Base-by-base conservation (phyloP, 208 protist genomes). In the Crithidia fasciculata region DNA sequence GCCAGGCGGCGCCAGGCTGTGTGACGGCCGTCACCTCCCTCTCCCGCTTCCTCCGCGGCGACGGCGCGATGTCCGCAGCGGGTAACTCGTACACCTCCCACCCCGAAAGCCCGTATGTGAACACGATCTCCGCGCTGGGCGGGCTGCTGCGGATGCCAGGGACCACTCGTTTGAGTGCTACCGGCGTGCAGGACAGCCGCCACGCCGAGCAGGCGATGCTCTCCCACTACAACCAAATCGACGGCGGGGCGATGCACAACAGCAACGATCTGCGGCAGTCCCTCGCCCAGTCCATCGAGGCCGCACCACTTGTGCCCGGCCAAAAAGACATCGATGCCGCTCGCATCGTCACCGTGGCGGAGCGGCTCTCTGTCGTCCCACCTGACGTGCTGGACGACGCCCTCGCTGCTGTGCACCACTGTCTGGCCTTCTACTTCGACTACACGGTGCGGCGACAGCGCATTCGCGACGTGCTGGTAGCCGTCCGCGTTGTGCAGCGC, bases 401-500 rank as follows among this genome's bases (percentile, higher is more conserved):
- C 10, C 18, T 80, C 37, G 43, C 52, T 2, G 68, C 62, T 5
- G 62, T 80, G 44, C 36, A 36, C 10, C 28, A 18, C 56, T 70
- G 69, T 36, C 63, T 87, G 16, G 37, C 76, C 5, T 64, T 81
- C 37, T 91, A 85, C 70, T 52, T 57, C 61, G 68, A 63, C 43
- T 73, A 77, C 41, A 53, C 76, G 15, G 44, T 59, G 44, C 58
- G 80, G 61, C 8, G 64, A 37, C 55, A 47, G 3, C 44, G 49
- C 19, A 72, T 92, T 15, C 61, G 39, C 28, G 37, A 36, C 40
- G 52, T 89, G n/a, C 0, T 93, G 2, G 7, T 9, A 4, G 78
- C 88, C 10, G 85, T 88, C 53, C 54, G 59, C 4, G 69, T 73
- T 10, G 52, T 96, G 50, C 91, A 96, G 78, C 75, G 81, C 41